These are phyloP conservation scores for Dendrobium huoshanense DNA, from an alignment of 106 monocot species.

Conservation along the genomic window DNA sequence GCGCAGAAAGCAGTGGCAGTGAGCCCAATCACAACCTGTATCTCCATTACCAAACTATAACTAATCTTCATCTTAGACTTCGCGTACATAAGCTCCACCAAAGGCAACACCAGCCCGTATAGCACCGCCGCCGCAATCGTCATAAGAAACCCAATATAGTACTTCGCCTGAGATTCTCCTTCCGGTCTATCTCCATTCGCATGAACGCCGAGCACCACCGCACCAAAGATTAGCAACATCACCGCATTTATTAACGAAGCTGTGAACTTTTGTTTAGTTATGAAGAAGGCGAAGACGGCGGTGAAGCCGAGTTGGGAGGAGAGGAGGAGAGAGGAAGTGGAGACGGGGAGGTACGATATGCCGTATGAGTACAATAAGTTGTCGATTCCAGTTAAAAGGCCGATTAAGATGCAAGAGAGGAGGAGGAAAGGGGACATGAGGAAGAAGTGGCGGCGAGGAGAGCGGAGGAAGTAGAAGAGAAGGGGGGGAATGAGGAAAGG, in stretches of 20 bases:
- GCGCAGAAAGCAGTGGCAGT: slow-evolving; percentile 20
- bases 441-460: slow-evolving; percentile 8
- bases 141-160: slow-evolving; percentile 14
- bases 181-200: background rate
- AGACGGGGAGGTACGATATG: slow-evolving; percentile 10
- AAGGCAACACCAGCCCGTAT: slow-evolving; percentile 19
- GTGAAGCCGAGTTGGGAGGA: slow-evolving; percentile 13
- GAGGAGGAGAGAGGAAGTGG: slow-evolving; percentile 10
- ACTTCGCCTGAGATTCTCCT: slow-evolving; percentile 5
- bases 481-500: slow-evolving; percentile 10
- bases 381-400: slow-evolving; percentile 3
- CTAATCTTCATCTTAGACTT: slow-evolving; percentile 4
- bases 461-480: background rate
- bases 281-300: slow-evolving; percentile 1
- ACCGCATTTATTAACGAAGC: slow-evolving; percentile 2
- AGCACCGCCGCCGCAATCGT: slow-evolving; percentile 10
- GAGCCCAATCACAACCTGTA: slow-evolving; percentile 19
- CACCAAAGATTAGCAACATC: background rate
- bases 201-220: slow-evolving; percentile 11
- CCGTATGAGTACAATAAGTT: slow-evolving; percentile 10
- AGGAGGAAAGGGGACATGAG: slow-evolving; percentile 8
- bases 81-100: slow-evolving; percentile 24
- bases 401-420: background rate
- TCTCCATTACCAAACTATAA: slow-evolving; percentile 8
- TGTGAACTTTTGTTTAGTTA: background rate